Base-by-base conservation (phyloP, 306 rosid genomes). In the Styphnolobium japonicum region DNA sequence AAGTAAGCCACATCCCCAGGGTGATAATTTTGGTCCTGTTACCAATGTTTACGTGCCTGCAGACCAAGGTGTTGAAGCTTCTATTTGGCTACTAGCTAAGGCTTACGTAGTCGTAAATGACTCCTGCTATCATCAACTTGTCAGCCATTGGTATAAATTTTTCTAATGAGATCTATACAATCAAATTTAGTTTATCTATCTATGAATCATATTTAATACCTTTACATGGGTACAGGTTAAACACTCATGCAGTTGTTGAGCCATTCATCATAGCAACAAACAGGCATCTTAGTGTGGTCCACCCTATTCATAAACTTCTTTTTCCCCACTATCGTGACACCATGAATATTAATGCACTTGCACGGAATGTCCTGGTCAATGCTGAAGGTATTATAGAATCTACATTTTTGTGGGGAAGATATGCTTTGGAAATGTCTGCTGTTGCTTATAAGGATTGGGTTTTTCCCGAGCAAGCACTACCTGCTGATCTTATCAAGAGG, bases 221-320 rank as follows among this genome's bases (percentile, higher is more conserved):
- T 18, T 8, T 11, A 65, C 21, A 18, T 66, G 40, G 65, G 7
- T 74, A 10, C 85, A 90, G 95, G 95, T 63, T 93, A 74, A 85
- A 91, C 63, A 93, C 97, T 69, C 97, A 93, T 34, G 94, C 94
- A n/a, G 92, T 77, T 66, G 87, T 90, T 80, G 97, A 92, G 71
- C 97, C 97, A 19, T 89, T 85, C 46, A n/a, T 85, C 67, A 85
- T 85, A 10, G 85, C 82, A 56, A 85, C 88, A 27, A 80, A 80
- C 33, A 85, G 84, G 18, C 80, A 85, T 10, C 85, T 80, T 8
- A 85, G 85, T 76, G 85, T 66, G 39, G 80, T 85, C 71, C 88
- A 85, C 40, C 88, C 85, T 10, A 7, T 85, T 27, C 40, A 85
- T 56, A 85, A 84, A 31, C 82, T 85, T 55, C 43, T 85, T 7